Base-by-base conservation (phyloP, 768 basidiomycete genomes). In the Amanita exitialis region DNA sequence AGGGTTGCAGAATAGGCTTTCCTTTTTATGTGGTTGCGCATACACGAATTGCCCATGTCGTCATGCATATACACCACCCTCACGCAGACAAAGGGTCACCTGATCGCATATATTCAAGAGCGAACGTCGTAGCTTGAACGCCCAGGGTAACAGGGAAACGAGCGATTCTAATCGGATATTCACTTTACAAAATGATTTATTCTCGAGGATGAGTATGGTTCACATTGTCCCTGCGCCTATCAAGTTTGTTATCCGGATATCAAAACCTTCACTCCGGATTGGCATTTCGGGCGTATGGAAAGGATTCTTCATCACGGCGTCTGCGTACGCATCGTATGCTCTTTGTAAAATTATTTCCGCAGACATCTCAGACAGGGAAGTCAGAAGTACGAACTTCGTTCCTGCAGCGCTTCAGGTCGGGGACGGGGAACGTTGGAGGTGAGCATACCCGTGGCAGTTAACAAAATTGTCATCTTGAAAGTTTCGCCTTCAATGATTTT, bases 241-340 rank as follows among this genome's bases (percentile, higher is more conserved):
- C 43, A 90, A 66, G 6, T 77, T 62, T 8, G 74, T 69, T 47
- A 90, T 80, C 41, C 82, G 77, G 50, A 68, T 68, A 61, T 98
- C 95, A 61, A 98, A 98, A 15, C 79, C 81, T 58, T 92, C 90
- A 39, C 76, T 91, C 43, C 96, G 80, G 57, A 98, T 93, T 2
- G 96, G 96, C 95, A 98, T 99, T 65, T 98, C 96, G n/a, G 88
- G 89, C 4, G 92, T 95, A 66, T 98, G 92, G 67, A 99, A 99
- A 0, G 96, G 96, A 62, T 97, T 97, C 74, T 98, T 97, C 90
- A 97, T 95, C 49, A 93, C 93, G 1, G 88, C 82, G 62, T 98
- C 96, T 0, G 94, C 78, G 64, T 97, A 99, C 16, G 79, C 80
- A 64, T 97, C 92, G 66, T 98, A 98, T 43, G 92, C 83, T 64